Evolutionary conservation across 225 moss, liverwort and hornwort species (phyloP).

Genomic region (Rhytidiadelphus loreus): DNA sequence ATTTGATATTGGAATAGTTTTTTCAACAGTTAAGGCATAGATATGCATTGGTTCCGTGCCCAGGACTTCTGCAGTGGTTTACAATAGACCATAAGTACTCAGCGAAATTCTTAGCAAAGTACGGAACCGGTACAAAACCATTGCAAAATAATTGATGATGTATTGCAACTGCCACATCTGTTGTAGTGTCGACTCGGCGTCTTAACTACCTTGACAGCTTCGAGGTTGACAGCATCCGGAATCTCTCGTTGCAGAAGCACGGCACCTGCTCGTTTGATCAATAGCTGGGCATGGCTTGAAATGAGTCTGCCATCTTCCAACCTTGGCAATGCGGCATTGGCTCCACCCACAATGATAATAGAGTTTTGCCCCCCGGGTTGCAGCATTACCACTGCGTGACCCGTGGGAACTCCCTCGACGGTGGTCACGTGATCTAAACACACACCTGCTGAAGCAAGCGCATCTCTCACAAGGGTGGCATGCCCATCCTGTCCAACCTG

Average conservation of each 20-base stretch:
- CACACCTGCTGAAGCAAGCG: constrained; percentile 21
- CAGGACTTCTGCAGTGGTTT: not conserved
- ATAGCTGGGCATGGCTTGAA: not conserved
- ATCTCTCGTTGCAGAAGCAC: constrained; percentile 35
- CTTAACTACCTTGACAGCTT: constrained; percentile 14
- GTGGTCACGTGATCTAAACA: constrained; percentile 4
- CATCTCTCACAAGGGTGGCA: constrained; percentile 24
- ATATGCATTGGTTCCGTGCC: not conserved
- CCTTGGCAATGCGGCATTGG: constrained; percentile 20
- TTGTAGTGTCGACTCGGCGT: not conserved
- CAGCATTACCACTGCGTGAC: constrained; percentile 27
- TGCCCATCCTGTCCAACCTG: constrained; percentile 32
- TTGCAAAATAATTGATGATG: not conserved
- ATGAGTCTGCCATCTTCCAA: constrained; percentile 11
- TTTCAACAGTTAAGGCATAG: not conserved
- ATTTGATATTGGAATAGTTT: not conserved
- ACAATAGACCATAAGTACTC: not conserved
- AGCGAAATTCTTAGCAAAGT: not conserved
- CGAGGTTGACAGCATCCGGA: constrained; percentile 26
- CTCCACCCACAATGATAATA: constrained; percentile 32
- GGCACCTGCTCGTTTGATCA: constrained; percentile 26
- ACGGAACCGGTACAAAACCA: not conserved
- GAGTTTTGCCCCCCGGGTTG: constrained; percentile 27
- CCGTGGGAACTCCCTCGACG: constrained; percentile 18
- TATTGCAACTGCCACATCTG: not conserved